Base-by-base conservation (phyloP, 164 flowering plant genomes). In the Piper betle region DNA sequence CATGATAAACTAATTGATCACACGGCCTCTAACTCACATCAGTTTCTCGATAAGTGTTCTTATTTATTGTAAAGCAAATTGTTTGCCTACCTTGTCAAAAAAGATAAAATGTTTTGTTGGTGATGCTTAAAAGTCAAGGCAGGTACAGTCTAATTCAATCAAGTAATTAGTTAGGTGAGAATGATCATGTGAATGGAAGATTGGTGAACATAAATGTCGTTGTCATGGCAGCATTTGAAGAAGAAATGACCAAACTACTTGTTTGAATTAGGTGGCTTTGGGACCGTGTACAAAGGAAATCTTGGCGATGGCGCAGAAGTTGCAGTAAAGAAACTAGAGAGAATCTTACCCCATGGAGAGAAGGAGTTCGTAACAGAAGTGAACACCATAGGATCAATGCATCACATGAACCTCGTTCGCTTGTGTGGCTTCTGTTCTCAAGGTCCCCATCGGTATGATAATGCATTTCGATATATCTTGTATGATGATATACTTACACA, bases 361-460 rank as follows among this genome's bases (percentile, higher is more conserved):
- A 86, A 71, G 66, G 94, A 91, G 68, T 91, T 91, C 57, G 71
- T 84, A 55, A 79, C 96, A 7, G 97, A 91, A 76, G 96, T 91
- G 6, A 86, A 83, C 69, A 86, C 89, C 4, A 91, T 88, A 59
- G 88, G 96, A 50, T 82, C 96, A 3, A 91, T 88, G 96, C 96
- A 91, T 73, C 97, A 62, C 73, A 93, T 43, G 76, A 90, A 93
- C 80, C 79, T 93, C 72, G 97, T 90, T 71, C 92, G 86, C 12
- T 78, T 93, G 0, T 84, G 91, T 5, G 97, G 99, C 1, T 93
- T 90, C 74, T 90, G 97, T 82, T 86, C 99, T 1, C 91, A 90
- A 55, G 86, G 86, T 2, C 52, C 84, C 54, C 91, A 86, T 18
- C 64, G 98, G 98, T 92, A 71, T 43, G 70, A 25, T 25, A 25